Conservation (phyloP, 257 asterid genomes). For the Perilla frutescens region DNA sequence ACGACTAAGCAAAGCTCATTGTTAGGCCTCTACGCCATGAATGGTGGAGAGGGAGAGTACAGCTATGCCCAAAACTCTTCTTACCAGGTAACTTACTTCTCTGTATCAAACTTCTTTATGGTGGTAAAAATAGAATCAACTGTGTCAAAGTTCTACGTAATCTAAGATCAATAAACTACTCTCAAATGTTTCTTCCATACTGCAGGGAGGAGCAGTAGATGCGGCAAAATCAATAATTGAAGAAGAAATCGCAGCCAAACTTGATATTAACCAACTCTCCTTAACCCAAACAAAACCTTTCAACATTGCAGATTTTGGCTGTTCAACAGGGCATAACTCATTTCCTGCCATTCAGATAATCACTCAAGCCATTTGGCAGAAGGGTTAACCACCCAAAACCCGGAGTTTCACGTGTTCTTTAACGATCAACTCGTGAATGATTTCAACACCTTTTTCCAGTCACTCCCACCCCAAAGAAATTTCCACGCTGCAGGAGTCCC, state of each 20-base stretch:
- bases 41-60: slow-evolving; percentile 45
- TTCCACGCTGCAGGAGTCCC: slow-evolving; percentile 56
- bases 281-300: slow-evolving; percentile 19
- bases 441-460: slow-evolving; percentile 54
- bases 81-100: slow-evolving; percentile 47
- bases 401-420: slow-evolving; percentile 53
- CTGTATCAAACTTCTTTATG: background rate
- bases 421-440: slow-evolving; percentile 52
- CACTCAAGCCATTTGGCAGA: slow-evolving; percentile 35
- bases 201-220: slow-evolving; percentile 46
- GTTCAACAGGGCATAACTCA: slow-evolving; percentile 60
- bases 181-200: background rate
- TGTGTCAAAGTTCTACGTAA: no score
- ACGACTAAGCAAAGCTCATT: slow-evolving; percentile 16
- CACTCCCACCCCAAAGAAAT: slow-evolving; percentile 43
- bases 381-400: background rate
- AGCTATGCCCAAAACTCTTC: slow-evolving; percentile 55
- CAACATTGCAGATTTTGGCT: slow-evolving; percentile 58
- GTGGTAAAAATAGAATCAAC: no score
- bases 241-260: slow-evolving; percentile 40
- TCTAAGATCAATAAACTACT: background rate
- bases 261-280: slow-evolving; percentile 26
- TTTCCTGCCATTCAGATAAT: slow-evolving; percentile 52
- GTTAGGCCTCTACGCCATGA: slow-evolving; percentile 49
- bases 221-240: slow-evolving; percentile 39